Base-by-base conservation (phyloP, 2,329 filamentous ascomycete species). In the Myriosclerotinia scirpicola region DNA sequence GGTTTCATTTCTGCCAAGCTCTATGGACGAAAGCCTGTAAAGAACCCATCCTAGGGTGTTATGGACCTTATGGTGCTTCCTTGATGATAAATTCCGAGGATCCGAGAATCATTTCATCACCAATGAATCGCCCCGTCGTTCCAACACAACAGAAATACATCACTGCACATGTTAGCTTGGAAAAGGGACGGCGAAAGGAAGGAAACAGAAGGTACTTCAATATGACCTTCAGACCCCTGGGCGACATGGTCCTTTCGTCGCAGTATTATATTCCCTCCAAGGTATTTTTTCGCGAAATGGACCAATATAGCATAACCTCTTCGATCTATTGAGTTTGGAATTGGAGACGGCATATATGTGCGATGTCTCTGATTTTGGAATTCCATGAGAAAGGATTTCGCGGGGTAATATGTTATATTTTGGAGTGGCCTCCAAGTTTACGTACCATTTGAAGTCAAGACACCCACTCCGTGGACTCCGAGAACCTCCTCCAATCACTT, bases 81-180 rank as follows among this genome's bases (percentile, higher is more conserved):
- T 48, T 7, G 26, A 3, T 22, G 20, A 22, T 48, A 48, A 42
- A 59, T 59, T 59, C 11, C 17, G 55, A 20, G 8, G 17, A 5
- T 48, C 42, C 26, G 22, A 58, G 44, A 42, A 26, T 22, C 40
- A 58, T 44, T 34, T 30, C 40, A 58, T n/a, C 20, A 48, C 42
- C 42, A 44, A 44, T 17, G 42, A 44, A 44, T 44, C 42, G 42
- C 42, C 17, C 42, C 15, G 30, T 48, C 14, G 14, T 14, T n/a
- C n/a, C n/a, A 48, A 22, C 56, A 46, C 17, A n/a, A 34, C 15
- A 26, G 3, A 44, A 2, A 22, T 48, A 36, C 26, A 22, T 59
- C 30, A 30, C 44, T n/a, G 12, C 42, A 60, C 17, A 60, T 15
- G 48, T 60, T 60, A 60, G 56, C 42, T 60, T 36, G 20, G 44